Conservation (phyloP, 257 asterid genomes). For the Asclepias syriaca region DNA sequence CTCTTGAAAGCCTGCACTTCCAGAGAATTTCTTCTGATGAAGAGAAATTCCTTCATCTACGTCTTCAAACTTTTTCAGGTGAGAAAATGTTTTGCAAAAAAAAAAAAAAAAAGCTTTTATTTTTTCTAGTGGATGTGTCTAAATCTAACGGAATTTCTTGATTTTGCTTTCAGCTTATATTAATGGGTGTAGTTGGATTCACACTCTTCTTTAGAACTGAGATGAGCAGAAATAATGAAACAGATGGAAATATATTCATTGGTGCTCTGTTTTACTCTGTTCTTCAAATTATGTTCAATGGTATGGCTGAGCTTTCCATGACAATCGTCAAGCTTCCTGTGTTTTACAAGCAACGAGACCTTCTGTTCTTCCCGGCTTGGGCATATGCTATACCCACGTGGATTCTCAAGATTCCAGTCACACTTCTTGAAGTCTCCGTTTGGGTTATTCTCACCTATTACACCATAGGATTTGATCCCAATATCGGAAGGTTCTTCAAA, state of each 20-base stretch:
- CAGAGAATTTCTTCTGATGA: conserved; percentile 51
- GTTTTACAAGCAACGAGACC: conserved; percentile 73
- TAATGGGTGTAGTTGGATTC: conserved; percentile 32
- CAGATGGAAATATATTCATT: conserved; percentile 40
- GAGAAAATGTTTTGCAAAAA: conserved; percentile 3
- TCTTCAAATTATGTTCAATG: conserved; percentile 50
- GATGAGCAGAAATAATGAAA: conserved; percentile 31
- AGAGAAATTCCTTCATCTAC: conserved; percentile 55
- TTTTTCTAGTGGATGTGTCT: neutral
- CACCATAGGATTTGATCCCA: conserved; percentile 63
- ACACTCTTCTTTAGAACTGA: conserved; percentile 48
- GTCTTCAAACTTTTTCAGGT: conserved; percentile 51
- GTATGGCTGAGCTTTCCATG: conserved; percentile 54
- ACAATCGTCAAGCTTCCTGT: conserved; percentile 68
- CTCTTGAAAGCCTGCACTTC: conserved; percentile 52
- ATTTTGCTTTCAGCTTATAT: conserved; percentile 31
- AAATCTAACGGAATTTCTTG: conserved; percentile 1
- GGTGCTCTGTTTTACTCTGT: conserved; percentile 48
- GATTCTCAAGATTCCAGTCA: conserved; percentile 54
- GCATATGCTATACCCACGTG: conserved; percentile 60
- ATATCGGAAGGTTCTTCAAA: conserved; percentile 52
- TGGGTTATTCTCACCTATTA: conserved; percentile 57
- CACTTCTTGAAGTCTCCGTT: conserved; percentile 42
- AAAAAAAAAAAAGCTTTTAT: too few relatives aligned
- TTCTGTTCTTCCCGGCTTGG: conserved; percentile 70